phyloP scores from a whole-genome alignment of 2,329 filamentous ascomycete species.

The Aquanectria penicillioides region DNA sequence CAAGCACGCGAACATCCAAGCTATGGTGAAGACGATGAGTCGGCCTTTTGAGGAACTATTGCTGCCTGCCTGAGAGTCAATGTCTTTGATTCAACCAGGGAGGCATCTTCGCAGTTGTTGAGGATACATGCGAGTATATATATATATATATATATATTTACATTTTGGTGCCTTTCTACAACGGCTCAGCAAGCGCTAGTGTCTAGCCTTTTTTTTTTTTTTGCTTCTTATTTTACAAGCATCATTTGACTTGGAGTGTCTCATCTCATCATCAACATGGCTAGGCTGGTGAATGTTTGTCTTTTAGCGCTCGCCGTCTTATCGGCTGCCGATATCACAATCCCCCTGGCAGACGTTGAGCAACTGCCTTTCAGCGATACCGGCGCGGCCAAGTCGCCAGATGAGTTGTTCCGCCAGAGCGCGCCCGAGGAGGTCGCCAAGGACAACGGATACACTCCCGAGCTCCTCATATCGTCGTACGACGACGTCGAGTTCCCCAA shows the following conservation, averaged over 20 bases:
- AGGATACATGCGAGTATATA: too few species aligned
- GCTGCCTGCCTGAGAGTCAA: background rate
- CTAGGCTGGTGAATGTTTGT: conserved; percentile 17
- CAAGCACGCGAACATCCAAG: background rate
- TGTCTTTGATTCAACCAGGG: background rate
- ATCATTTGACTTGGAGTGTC: background rate
- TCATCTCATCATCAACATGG: too few species aligned
- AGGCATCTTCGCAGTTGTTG: too few species aligned
- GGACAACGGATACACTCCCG: conserved; percentile 32
- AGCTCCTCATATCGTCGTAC: conserved; percentile 45
- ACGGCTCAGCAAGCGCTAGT: too few species aligned
- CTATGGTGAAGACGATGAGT: background rate
- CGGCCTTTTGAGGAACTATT: background rate
- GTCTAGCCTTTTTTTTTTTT: too few species aligned
- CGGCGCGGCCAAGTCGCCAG: conserved; percentile 39
- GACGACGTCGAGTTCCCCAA: conserved; percentile 24
- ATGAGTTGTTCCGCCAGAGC: conserved; percentile 44
- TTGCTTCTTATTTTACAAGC: too few species aligned
- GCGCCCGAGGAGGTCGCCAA: conserved; percentile 46
- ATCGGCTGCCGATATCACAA: conserved; percentile 36
- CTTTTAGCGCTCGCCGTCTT: conserved; percentile 27
- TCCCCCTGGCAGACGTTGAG: conserved; percentile 40
- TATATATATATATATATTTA: too few species aligned
- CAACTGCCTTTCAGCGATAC: conserved; percentile 38
- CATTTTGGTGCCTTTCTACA: too few species aligned